phyloP scores from a whole-genome alignment of 2,329 filamentous ascomycete genomes.

The Blastomyces parvus region DNA sequence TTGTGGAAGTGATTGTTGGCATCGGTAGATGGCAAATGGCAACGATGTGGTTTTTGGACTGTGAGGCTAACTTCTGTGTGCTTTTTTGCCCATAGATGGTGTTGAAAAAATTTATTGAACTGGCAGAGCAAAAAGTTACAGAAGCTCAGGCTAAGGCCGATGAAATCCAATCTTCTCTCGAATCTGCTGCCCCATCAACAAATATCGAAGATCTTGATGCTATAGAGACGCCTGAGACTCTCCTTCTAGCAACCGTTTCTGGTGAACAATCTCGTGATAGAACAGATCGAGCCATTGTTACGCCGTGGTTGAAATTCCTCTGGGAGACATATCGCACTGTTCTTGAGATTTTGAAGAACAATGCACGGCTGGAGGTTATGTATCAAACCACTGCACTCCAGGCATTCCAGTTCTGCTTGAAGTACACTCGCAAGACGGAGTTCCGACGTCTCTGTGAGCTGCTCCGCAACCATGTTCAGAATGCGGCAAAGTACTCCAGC shows the following conservation, averaged over 20 bases:
- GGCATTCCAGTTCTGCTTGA: slow-evolving; percentile 97
- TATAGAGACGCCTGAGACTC: slow-evolving; percentile 94
- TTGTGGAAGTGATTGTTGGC: background rate
- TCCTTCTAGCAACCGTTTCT: slow-evolving; percentile 92
- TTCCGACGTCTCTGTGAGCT: slow-evolving; percentile 97
- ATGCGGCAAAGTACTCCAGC: slow-evolving; percentile 95
- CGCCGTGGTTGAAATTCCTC: slow-evolving; percentile 97
- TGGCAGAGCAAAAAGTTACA: slow-evolving; percentile 91
- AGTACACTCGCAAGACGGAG: slow-evolving; percentile 97
- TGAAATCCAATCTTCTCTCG: slow-evolving; percentile 79
- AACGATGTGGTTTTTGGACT: background rate
- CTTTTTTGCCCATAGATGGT: slow-evolving; percentile 55
- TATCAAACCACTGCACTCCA: slow-evolving; percentile 98
- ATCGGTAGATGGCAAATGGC: background rate
- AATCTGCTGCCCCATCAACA: slow-evolving; percentile 59
- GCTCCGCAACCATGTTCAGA: slow-evolving; percentile 96
- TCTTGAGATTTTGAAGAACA: slow-evolving; percentile 97
- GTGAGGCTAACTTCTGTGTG: background rate
- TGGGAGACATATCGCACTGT: slow-evolving; percentile 99
- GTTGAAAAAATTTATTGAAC: slow-evolving; percentile 94
- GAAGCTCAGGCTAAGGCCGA: slow-evolving; percentile 94
- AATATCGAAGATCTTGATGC: slow-evolving; percentile 94
- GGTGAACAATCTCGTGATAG: slow-evolving; percentile 96
- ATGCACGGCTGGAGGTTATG: slow-evolving; percentile 91
- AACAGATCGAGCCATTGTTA: slow-evolving; percentile 95